A percentile compares a stretch with the other conserved stretches of the same genome.
Conservation (phyloP, 208 protist species). For the Blastocrithidia nonstop region DNA sequence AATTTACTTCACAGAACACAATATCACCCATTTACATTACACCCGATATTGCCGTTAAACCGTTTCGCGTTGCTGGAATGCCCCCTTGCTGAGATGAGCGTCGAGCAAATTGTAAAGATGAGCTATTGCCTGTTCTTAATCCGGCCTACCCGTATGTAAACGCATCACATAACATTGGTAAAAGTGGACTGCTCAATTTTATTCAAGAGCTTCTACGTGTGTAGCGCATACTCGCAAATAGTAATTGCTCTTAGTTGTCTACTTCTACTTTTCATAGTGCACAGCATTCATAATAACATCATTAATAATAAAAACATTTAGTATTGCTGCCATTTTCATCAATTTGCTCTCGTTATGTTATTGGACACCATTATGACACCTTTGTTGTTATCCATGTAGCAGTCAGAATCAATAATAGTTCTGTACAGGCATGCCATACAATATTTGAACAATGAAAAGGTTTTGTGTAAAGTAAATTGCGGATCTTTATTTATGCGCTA, state of each 20-base stretch:
- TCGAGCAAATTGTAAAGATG: conserved; percentile 15
- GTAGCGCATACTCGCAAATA: conserved; percentile 18
- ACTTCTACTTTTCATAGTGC: conserved; percentile 1
- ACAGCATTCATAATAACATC: background rate
- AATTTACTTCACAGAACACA: background rate
- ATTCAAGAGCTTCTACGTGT: conserved; percentile 42
- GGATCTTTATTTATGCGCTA: conserved; percentile 56
- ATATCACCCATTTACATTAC: conserved; percentile 1
- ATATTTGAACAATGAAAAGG: conserved; percentile 42
- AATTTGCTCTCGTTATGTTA: conserved; percentile 27
- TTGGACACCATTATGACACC: conserved; percentile 20
- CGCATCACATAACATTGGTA: conserved; percentile 80
- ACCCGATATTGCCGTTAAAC: background rate
- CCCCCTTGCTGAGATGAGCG: conserved; percentile 30
- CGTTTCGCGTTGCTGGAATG: conserved; percentile 36
- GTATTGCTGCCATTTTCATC: conserved; percentile 7
- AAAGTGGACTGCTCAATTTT: conserved; percentile 44
- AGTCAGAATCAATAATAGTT: too few species aligned
- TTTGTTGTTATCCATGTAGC: conserved; percentile 56
- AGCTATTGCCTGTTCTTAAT: conserved; percentile 94
- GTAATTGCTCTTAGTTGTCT: background rate
- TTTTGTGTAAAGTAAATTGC: conserved; percentile 58
- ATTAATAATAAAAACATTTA: background rate
- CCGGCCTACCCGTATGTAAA: conserved; percentile 95
- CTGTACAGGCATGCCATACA: conserved; percentile 5